Evolutionary conservation across 1,284 basidiomycete species (phyloP).

Genomic region (Ustilago hordei): DNA sequence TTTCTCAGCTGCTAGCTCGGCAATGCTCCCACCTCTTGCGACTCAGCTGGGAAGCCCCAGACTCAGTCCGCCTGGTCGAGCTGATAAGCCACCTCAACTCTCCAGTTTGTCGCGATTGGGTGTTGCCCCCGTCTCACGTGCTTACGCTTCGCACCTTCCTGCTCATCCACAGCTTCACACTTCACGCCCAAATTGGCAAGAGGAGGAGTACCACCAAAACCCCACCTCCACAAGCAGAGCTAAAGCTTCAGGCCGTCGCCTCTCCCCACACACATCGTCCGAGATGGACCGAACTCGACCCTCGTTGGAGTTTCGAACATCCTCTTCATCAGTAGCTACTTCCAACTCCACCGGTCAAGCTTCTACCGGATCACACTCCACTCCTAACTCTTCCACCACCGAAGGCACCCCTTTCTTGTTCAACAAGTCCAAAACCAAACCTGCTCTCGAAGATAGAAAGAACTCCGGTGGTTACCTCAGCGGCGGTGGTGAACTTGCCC

Average conservation of each 20-base stretch:
- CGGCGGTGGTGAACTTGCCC: background rate
- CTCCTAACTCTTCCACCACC: conserved; percentile 22
- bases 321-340: conserved; percentile 31
- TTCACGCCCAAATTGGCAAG: conserved; percentile 8
- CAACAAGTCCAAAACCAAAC: conserved; percentile 1
- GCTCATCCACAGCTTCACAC: conserved; percentile 15
- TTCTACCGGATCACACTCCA: conserved; percentile 7
- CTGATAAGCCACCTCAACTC: conserved; percentile 19
- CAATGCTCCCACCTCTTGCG: conserved; percentile 22
- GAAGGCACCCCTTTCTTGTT: conserved; percentile 11
- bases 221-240: background rate
- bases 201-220: background rate
- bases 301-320: conserved; percentile 28
- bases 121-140: background rate
- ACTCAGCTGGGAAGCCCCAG: background rate
- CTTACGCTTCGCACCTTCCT: conserved; percentile 15
- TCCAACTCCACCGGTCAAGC: conserved; percentile 20
- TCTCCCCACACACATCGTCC: conserved; percentile 9
- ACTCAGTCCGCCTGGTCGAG: conserved; percentile 13
- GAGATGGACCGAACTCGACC: conserved; percentile 17
- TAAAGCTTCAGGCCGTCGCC: background rate
- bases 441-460: background rate
- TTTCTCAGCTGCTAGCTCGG: background rate
- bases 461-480: background rate
- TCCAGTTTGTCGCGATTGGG: conserved; percentile 28